Conservation (phyloP, 2,329 filamentous ascomycete genomes). For the Microcyclosporella mali region DNA sequence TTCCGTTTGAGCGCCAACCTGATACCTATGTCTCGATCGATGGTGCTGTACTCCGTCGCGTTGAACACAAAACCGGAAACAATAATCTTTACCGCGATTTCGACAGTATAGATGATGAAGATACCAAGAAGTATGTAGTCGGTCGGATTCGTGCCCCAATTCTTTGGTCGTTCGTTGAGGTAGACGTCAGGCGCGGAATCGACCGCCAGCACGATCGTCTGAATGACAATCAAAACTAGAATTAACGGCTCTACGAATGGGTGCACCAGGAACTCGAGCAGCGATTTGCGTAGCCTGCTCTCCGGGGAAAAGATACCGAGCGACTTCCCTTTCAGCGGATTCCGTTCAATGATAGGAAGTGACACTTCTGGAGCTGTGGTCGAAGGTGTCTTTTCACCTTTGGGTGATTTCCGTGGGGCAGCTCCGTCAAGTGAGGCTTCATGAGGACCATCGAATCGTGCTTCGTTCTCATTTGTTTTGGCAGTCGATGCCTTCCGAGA, state of each 20-base stretch:
- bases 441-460: neutral
- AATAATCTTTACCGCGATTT: slow-evolving; percentile 74
- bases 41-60: slow-evolving; percentile 83
- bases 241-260: slow-evolving; percentile 82
- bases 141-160: slow-evolving; percentile 62
- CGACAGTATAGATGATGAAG: slow-evolving; percentile 84
- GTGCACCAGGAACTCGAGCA: slow-evolving; percentile 81
- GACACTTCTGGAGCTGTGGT: slow-evolving; percentile 24
- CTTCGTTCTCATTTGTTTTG: slow-evolving; percentile 6
- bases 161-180: slow-evolving; percentile 50
- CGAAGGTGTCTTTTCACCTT: slow-evolving; percentile 28
- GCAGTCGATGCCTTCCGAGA: slow-evolving; percentile 53
- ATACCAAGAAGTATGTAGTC: slow-evolving; percentile 77
- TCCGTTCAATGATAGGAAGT: slow-evolving; percentile 40
- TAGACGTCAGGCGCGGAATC: slow-evolving; percentile 65
- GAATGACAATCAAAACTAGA: slow-evolving; percentile 77
- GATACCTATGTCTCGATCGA: slow-evolving; percentile 70
- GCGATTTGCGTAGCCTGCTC: slow-evolving; percentile 63
- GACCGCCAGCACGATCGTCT: slow-evolving; percentile 80
- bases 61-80: slow-evolving; percentile 93
- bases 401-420: slow-evolving; percentile 21
- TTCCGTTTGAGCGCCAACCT: slow-evolving; percentile 69
- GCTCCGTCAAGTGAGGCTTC: slow-evolving; percentile 20
- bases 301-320: slow-evolving; percentile 78
- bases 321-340: slow-evolving; percentile 80